Base-by-base conservation (phyloP, 345 rosid genomes). In the Citrus hindsii region DNA sequence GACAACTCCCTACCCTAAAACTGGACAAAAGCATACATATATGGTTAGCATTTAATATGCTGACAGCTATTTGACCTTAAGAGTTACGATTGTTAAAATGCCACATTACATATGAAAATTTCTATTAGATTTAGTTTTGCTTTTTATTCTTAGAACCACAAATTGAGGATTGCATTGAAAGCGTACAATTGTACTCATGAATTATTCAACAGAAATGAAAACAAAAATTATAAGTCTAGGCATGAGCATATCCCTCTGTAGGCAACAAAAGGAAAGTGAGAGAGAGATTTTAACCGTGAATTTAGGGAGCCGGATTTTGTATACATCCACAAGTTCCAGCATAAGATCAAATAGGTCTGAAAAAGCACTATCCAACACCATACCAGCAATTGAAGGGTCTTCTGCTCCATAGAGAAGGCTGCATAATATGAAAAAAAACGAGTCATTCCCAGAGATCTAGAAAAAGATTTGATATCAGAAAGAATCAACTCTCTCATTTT, bases 281-380 rank as follows among this genome's bases (percentile, higher is more conserved):
- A 59, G 40, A 76, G 73, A 81, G 77, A 76, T 67, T 28, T 82
- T 46, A 87, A 96, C 98, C 1, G 99, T 96, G 86, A 96, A 96
- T 82, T 92, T 96, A 12, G 99, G 98, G 71, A 94, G 91, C 69
- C 97, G 90, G 78, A 96, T 90, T 86, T 91, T 94, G 91, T 92
- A 94, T 42, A 92, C 90, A 77, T 92, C 98, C 67, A 92, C 99
- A 60, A 96, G 94, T 80, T 96, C 99, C 97, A 96, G 87, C 99
- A 96, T 96, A 71, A 96, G 90, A 87, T 91, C 94, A 87, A 91
- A 94, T 82, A 96, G 88, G 88, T 91, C 92, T 72, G 98, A 92
- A 83, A 96, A 96, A 76, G 98, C 97, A 83, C 99, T 94, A 82
- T 96, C 98, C 81, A 96, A 88, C 84, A 96, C 98, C 91, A 94